Evolutionary conservation across 306 rosid genomes (phyloP).

Genomic region (Cicer pinnatifidum): DNA sequence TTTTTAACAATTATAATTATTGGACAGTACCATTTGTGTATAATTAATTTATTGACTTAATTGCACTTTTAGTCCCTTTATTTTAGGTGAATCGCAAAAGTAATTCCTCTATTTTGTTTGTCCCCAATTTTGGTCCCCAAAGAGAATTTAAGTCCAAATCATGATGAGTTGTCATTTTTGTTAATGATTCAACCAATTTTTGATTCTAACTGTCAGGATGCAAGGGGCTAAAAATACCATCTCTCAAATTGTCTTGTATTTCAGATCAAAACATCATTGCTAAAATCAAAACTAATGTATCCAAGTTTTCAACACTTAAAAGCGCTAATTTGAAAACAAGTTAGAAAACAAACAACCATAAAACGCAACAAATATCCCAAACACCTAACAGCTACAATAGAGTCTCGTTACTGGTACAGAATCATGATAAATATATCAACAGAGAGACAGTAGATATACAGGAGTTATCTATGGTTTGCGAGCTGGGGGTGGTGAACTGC

Average conservation of each 20-base stretch:
- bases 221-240: background rate
- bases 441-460: constrained; percentile 17
- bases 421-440: constrained; percentile 42
- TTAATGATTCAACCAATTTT: background rate
- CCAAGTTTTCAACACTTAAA: constrained; percentile 3
- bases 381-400: constrained; percentile 36
- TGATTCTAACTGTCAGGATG: constrained; percentile 1
- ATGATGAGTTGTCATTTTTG: too few species aligned
- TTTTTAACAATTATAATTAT: too few species aligned
- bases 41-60: too few species aligned
- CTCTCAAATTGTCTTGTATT: constrained; percentile 8
- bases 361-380: constrained; percentile 32
- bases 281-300: constrained; percentile 1
- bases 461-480: constrained; percentile 62
- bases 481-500: constrained; percentile 78
- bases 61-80: too few species aligned
- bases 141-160: too few species aligned
- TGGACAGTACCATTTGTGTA: too few species aligned
- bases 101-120: too few species aligned
- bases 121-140: too few species aligned
- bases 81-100: too few species aligned
- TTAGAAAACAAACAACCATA: constrained; percentile 8
- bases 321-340: constrained; percentile 32
- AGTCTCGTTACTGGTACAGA: constrained; percentile 28
- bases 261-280: constrained; percentile 29